phyloP scores from a whole-genome alignment of 805 yeast genomes.

The Saturnispora gosingensis region DNA sequence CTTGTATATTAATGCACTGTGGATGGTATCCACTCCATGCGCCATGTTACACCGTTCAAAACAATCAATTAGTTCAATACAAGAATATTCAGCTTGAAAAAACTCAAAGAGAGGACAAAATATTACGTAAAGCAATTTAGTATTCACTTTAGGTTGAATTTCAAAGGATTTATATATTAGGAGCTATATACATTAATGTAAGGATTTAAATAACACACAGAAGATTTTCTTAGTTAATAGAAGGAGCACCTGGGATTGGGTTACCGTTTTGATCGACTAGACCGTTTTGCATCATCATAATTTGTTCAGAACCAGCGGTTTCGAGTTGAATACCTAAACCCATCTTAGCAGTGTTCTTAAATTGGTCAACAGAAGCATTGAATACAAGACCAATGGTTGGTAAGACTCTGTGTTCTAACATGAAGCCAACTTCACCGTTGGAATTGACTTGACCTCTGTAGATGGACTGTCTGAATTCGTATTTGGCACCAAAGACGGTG shows the following conservation, averaged over 20 bases:
- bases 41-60: not conserved
- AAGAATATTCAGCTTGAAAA: not conserved
- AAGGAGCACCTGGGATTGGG: conserved; percentile 76
- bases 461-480: conserved; percentile 92
- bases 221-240: conserved; percentile 2
- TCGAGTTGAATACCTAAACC: conserved; percentile 96
- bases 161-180: not conserved
- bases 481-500: conserved; percentile 93
- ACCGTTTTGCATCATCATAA: conserved; percentile 86
- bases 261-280: conserved; percentile 75
- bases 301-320: conserved; percentile 89
- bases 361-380: conserved; percentile 86
- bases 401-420: conserved; percentile 86
- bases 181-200: conserved; percentile 2
- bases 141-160: not conserved
- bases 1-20: not conserved
- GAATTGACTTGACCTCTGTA: conserved; percentile 94
- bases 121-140: not conserved
- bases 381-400: conserved; percentile 86
- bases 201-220: not conserved
- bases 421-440: conserved; percentile 80
- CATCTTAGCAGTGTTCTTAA: conserved; percentile 64
- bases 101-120: not conserved
- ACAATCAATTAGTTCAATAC: not conserved
- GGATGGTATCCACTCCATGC: not conserved